phyloP scores from a whole-genome alignment of 2,329 filamentous ascomycete species.

The Rhynchosporium graminicola region DNA sequence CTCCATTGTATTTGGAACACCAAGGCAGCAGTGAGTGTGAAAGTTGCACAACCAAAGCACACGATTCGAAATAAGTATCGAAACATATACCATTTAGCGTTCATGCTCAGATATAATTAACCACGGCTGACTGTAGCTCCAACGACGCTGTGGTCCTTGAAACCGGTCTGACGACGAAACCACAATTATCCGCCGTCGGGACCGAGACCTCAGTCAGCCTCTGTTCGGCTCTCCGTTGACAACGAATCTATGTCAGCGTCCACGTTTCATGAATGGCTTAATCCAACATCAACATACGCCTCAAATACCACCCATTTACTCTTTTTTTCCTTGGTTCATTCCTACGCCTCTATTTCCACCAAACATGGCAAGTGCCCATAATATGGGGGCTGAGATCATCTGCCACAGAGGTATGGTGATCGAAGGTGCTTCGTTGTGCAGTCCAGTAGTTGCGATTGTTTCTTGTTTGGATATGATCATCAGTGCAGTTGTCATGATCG shows the following conservation, averaged over 20 bases:
- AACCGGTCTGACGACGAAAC: neutral
- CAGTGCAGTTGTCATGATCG: neutral
- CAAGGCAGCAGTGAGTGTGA: neutral
- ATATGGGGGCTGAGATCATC: neutral
- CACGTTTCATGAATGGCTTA: constrained; percentile 9
- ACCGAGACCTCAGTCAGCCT: constrained; percentile 16
- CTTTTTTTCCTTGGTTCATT: neutral
- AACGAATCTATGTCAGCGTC: neutral
- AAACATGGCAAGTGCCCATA: constrained; percentile 1
- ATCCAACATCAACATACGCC: constrained; percentile 16
- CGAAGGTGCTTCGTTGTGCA: neutral
- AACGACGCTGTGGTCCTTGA: neutral
- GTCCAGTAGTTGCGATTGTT: constrained; percentile 5
- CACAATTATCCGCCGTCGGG: neutral
- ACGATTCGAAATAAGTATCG: neutral
- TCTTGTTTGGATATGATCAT: constrained; percentile 10
- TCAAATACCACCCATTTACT: neutral
- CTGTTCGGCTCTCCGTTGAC: constrained; percentile 11
- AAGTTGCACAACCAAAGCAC: neutral
- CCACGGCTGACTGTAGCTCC: constrained; percentile 5
- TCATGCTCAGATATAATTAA: neutral
- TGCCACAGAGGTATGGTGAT: constrained; percentile 7
- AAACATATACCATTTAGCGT: neutral
- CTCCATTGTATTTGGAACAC: neutral
- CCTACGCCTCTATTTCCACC: neutral